Conservation (phyloP, 768 basidiomycete genomes). For the Boletellus sp. region DNA sequence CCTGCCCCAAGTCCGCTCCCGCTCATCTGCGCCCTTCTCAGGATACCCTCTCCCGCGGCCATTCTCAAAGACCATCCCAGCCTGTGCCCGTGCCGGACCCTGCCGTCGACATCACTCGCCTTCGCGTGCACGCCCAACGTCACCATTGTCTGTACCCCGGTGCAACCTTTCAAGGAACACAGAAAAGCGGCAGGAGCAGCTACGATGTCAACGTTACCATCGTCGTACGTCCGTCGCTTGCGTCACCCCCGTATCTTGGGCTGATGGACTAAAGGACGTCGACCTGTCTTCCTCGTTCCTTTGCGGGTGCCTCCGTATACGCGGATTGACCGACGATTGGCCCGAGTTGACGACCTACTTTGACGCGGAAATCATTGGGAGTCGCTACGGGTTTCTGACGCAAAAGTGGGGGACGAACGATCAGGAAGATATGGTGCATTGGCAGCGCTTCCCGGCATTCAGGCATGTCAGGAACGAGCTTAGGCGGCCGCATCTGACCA, state of each 20-base stretch:
- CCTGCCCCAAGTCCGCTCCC: conserved; percentile 7
- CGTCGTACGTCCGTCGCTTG: conserved; percentile 59
- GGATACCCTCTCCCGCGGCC: conserved; percentile 6
- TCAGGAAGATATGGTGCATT: conserved; percentile 90
- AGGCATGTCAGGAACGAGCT: conserved; percentile 77
- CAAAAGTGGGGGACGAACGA: conserved; percentile 88
- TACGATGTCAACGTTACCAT: conserved; percentile 95
- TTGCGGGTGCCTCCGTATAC: conserved; percentile 90
- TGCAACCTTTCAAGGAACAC: conserved; percentile 83
- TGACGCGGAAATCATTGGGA: conserved; percentile 93
- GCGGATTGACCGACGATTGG: conserved; percentile 89
- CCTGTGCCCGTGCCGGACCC: conserved; percentile 43
- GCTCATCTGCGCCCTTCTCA: conserved; percentile 20
- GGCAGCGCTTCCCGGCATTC: conserved; percentile 91
- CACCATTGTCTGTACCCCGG: conserved; percentile 87
- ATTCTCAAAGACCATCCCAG: conserved; percentile 6
- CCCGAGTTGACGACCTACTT: conserved; percentile 96
- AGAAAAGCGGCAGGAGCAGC: conserved; percentile 89
- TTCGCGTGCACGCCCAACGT: conserved; percentile 67
- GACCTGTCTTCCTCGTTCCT: conserved; percentile 82
- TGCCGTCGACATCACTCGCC: conserved; percentile 67
- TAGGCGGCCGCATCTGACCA: conserved; percentile 71
- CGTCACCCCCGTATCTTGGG: background rate
- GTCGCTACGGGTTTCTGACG: conserved; percentile 87
- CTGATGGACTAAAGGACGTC: conserved; percentile 60